These are phyloP conservation scores for Pyrus bretschneideri DNA, from an alignment of 306 rosid species.

Conservation along the genomic window DNA sequence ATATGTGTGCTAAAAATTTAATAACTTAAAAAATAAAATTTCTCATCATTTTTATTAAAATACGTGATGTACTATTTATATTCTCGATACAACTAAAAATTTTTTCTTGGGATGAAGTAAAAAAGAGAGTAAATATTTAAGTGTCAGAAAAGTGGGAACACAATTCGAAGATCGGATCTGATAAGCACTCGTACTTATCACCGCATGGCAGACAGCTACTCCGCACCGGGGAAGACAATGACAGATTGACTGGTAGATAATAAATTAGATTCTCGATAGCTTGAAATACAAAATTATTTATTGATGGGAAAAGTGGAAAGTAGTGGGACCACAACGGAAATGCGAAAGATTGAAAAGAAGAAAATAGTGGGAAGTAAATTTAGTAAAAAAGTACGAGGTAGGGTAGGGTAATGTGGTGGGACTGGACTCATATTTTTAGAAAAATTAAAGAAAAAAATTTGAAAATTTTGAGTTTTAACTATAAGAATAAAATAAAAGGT, in stretches of 20 bases:
- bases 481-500: too few species aligned
- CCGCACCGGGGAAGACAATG: slow-evolving; percentile 14
- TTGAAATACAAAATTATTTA: neutral
- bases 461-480: too few species aligned
- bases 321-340: neutral
- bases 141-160: slow-evolving; percentile 21
- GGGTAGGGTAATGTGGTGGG: neutral
- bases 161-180: neutral
- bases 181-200: neutral
- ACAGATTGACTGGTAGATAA: slow-evolving; percentile 3
- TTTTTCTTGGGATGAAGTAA: too few species aligned
- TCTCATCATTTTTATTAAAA: too few species aligned
- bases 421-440: neutral
- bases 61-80: fast-evolving
- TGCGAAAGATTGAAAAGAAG: neutral
- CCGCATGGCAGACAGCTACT: slow-evolving; percentile 17
- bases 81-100: too few species aligned
- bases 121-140: neutral
- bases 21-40: too few species aligned
- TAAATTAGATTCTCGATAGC: neutral
- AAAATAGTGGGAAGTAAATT: neutral
- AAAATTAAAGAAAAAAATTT: too few species aligned
- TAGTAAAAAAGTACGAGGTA: neutral
- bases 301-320: neutral
- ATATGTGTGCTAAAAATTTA: too few species aligned